Evolutionary conservation across 1,284 basidiomycete species (phyloP), one percentile per base, ranked within the genome.

Genomic region (Ganoderma lingzhi): DNA sequence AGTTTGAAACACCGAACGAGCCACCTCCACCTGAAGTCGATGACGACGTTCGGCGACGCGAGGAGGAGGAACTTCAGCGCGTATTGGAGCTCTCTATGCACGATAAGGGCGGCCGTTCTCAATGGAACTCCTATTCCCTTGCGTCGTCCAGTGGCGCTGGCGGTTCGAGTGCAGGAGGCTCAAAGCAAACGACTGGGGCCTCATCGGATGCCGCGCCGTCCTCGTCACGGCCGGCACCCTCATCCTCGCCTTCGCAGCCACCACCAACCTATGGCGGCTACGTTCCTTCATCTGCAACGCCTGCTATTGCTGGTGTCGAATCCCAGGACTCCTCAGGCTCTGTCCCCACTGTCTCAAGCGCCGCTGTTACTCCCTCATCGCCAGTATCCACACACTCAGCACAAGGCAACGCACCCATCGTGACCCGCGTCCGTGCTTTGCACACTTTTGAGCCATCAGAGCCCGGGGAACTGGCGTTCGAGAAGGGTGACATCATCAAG

Each of bases 401-500:
- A 44, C 64, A 81, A 71, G 64, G 76, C 32, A 80, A 80, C 70
- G 78, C 80, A 17, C 80, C 81, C 12, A 83, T 90, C 41, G 89
- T 95, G 6, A 95, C 94, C 1, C 90, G 95, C 23, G 97, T 99
- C 2, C 88, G 94, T 19, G 98, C 97, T 0, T 79, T 99, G 73
- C 96, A 98, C 79, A 90, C 93, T 2, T 99, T 99, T 77, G 90
- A 93, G 59, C 93, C 96, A 0, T 91, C 92, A 0, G 96, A 98
- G 78, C 88, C 92, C 0, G 97, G 97, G 15, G 98, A 99, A 81
- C 86, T 99, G 6, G 91, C 91, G 1, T 98, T 99, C 79, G 91
- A 94, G 67, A 94, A 94, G 74, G 98, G 97, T 2, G 98, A 99
- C 76, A 85, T 98, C 64, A 97, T 99, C 83, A 96, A 97, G 75